Conservation (phyloP, 2,329 filamentous ascomycete species). For the Trichoderma lentiforme region DNA sequence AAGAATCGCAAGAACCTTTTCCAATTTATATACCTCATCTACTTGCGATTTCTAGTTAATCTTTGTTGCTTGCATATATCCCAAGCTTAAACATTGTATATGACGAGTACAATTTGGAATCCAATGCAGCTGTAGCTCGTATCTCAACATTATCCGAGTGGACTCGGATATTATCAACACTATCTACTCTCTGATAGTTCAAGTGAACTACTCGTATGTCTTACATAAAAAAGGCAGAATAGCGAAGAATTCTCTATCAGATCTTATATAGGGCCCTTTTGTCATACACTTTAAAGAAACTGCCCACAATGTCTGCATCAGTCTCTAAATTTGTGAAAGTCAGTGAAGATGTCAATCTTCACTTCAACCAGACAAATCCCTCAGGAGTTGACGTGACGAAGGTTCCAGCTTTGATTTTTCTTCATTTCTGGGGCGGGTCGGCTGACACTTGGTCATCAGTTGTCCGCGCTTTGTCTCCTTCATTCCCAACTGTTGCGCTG, state of each 20-base stretch:
- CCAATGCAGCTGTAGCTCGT: background rate
- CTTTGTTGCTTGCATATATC: too few relatives aligned
- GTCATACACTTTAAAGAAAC: background rate
- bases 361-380: background rate
- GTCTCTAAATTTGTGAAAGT: background rate
- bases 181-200: background rate
- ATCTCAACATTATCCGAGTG: background rate
- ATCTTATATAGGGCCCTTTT: background rate
- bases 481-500: background rate
- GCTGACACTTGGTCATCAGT: background rate
- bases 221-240: background rate
- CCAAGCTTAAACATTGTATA: background rate
- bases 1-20: too few relatives aligned
- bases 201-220: background rate
- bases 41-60: too few relatives aligned
- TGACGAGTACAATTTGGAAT: background rate
- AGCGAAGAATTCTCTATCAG: background rate
- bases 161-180: background rate
- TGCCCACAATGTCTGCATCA: background rate
- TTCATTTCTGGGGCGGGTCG: background rate
- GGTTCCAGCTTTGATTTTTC: background rate
- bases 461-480: background rate
- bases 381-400: background rate
- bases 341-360: background rate
- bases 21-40: too few relatives aligned